phyloP scores from a whole-genome alignment of 73 alveolate genomes.

The Paramecium tetraurelia region DNA sequence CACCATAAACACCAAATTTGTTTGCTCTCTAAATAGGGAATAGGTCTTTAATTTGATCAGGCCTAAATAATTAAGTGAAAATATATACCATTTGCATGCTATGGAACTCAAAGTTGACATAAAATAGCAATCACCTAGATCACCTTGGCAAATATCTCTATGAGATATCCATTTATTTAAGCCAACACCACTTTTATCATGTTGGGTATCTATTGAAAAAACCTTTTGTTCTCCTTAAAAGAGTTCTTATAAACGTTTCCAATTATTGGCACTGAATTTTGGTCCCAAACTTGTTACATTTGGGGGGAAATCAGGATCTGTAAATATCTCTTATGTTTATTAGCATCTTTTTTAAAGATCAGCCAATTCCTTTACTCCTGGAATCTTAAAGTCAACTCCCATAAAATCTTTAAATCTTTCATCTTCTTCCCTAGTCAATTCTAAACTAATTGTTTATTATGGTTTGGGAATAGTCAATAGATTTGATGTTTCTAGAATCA shows the following conservation, averaged over 20 bases:
- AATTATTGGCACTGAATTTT: neutral
- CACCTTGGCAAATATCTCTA: conserved; percentile 92
- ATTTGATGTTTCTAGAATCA: neutral
- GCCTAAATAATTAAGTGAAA: conserved; percentile 64
- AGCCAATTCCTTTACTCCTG: conserved; percentile 9
- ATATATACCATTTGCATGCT: conserved; percentile 69
- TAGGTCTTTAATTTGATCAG: conserved; percentile 63
- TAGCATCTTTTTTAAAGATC: neutral
- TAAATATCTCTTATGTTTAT: neutral
- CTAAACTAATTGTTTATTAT: neutral
- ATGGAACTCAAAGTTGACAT: conserved; percentile 87
- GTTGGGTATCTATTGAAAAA: neutral
- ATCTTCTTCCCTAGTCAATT: neutral
- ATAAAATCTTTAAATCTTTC: neutral
- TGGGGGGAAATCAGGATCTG: conserved; percentile 25
- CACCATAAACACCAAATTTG: conserved; percentile 87
- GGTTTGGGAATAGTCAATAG: neutral
- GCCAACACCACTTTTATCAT: conserved; percentile 19
- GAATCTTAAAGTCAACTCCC: conserved; percentile 28
- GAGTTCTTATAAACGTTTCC: neutral
- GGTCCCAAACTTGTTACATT: neutral
- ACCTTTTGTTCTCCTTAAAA: neutral
- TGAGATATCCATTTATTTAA: conserved; percentile 65
- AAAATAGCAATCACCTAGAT: conserved; percentile 94
- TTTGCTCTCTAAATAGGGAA: conserved; percentile 75